phyloP scores from a whole-genome alignment of 2,329 filamentous ascomycete genomes.

The Neophaeococcomyces mojaviensis region DNA sequence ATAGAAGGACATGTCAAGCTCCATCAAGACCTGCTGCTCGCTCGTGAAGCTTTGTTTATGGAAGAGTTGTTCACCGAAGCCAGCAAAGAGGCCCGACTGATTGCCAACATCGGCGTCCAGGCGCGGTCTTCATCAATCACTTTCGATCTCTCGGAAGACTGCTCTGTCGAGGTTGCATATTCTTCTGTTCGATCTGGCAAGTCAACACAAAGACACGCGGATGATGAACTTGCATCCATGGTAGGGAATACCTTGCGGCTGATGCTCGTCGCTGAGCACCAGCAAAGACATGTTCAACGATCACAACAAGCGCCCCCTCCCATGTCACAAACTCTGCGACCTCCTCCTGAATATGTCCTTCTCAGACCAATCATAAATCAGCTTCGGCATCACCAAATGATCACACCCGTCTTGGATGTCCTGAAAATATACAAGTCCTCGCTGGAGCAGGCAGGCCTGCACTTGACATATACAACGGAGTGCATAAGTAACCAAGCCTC shows the following conservation, averaged over 20 bases:
- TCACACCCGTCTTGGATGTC: constrained; percentile 23
- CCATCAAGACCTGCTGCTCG: constrained; percentile 27
- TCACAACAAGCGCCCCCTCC: constrained; percentile 41
- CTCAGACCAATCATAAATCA: constrained; percentile 52
- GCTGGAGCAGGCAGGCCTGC: constrained; percentile 14
- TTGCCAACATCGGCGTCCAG: constrained; percentile 64
- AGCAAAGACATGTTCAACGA: constrained; percentile 1
- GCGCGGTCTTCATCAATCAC: constrained; percentile 53
- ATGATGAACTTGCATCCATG: background rate
- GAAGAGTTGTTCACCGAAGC: constrained; percentile 87
- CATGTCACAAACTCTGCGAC: constrained; percentile 43
- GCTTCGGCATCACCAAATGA: constrained; percentile 41
- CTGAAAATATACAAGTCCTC: constrained; percentile 23
- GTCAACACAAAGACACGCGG: background rate
- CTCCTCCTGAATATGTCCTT: constrained; percentile 48
- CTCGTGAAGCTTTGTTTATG: constrained; percentile 46
- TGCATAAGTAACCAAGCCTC: background rate
- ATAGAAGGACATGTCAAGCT: constrained; percentile 27
- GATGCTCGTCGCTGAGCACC: constrained; percentile 8
- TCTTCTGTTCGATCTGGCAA: background rate
- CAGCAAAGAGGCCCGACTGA: constrained; percentile 66
- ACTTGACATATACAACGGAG: constrained; percentile 8
- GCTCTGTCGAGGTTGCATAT: constrained; percentile 30
- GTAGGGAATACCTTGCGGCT: constrained; percentile 3
- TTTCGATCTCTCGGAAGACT: constrained; percentile 46